These are phyloP conservation scores for Berberis vulgaris DNA, from an alignment of 164 flowering plant genomes.

Conservation along the genomic window DNA sequence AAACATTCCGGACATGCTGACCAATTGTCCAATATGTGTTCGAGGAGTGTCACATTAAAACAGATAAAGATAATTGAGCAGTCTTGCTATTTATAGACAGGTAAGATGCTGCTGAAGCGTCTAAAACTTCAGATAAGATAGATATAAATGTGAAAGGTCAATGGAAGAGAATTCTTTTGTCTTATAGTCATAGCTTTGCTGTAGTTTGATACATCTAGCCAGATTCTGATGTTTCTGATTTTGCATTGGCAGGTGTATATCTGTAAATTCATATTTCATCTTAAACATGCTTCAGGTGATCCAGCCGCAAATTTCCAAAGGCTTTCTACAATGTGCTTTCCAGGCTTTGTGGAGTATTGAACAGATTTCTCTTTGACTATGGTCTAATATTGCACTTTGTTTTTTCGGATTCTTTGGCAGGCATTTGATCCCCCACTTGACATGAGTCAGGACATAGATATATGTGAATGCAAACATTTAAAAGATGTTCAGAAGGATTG, in stretches of 20 bases:
- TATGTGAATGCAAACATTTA: conserved; percentile 29
- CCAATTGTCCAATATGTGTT: too few species aligned
- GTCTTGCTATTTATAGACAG: too few species aligned
- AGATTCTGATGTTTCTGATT: conserved; percentile 1
- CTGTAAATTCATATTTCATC: conserved; percentile 64
- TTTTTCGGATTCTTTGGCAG: conserved; percentile 26
- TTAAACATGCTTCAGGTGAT: conserved; percentile 87
- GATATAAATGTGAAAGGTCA: neutral
- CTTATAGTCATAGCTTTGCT: neutral
- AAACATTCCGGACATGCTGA: too few species aligned
- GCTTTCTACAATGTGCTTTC: neutral
- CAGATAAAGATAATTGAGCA: too few species aligned
- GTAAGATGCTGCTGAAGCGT: too few species aligned
- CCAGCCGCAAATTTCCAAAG: neutral
- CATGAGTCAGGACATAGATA: conserved; percentile 64
- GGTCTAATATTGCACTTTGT: conserved; percentile 1
- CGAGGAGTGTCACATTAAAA: too few species aligned
- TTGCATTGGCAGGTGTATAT: conserved; percentile 64
- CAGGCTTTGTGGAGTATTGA: too few species aligned
- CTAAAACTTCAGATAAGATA: too few species aligned
- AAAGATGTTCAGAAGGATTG: conserved; percentile 19
- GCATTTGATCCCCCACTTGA: conserved; percentile 95
- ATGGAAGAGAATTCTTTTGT: neutral
- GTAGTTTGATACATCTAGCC: neutral
- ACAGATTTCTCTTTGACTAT: neutral